phyloP scores from a whole-genome alignment of 768 basidiomycete species.

The Daedaleopsis sinensis region DNA sequence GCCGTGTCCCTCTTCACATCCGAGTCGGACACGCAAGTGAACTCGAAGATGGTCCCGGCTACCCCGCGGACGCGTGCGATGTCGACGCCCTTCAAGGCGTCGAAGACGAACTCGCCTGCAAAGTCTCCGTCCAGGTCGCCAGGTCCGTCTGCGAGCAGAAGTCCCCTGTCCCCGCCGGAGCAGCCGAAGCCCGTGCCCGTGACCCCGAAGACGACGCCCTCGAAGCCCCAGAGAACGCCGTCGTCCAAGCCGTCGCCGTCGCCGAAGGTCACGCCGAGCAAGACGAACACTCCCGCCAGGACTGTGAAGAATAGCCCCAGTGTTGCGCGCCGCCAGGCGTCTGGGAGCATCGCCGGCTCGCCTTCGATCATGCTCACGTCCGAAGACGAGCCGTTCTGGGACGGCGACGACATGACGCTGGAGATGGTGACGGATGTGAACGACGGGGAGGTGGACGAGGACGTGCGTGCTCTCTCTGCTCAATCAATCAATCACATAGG shows the following conservation, averaged over 20 bases:
- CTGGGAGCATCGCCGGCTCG: conserved; percentile 27
- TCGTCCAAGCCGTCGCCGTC: conserved; percentile 17
- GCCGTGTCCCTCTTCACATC: conserved; percentile 25
- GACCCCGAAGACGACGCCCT: conserved; percentile 23
- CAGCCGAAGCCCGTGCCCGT: conserved; percentile 6
- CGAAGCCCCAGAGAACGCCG: conserved; percentile 24
- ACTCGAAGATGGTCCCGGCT: conserved; percentile 10
- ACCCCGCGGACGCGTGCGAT: conserved; percentile 26
- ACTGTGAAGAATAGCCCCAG: conserved; percentile 23
- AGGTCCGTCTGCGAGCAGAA: not conserved
- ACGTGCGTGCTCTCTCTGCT: conserved; percentile 42
- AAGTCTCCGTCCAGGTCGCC: not conserved
- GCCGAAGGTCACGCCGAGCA: conserved; percentile 19
- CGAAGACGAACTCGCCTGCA: conserved; percentile 9
- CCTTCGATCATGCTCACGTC: conserved; percentile 32
- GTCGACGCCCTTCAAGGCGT: conserved; percentile 24
- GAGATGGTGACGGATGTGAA: conserved; percentile 77
- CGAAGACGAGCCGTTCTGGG: conserved; percentile 42
- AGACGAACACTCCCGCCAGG: conserved; percentile 16
- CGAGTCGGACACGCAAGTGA: conserved; percentile 26
- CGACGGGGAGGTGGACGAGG: conserved; percentile 76
- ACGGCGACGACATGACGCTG: conserved; percentile 62
- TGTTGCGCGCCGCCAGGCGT: conserved; percentile 10
- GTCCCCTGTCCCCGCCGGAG: conserved; percentile 10
- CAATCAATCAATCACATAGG: not conserved